Percentiles rank a stretch among this genome's conserved stretches.
Conservation (phyloP, 352 stramenopile genomes). For the Phytophthora rubi region DNA sequence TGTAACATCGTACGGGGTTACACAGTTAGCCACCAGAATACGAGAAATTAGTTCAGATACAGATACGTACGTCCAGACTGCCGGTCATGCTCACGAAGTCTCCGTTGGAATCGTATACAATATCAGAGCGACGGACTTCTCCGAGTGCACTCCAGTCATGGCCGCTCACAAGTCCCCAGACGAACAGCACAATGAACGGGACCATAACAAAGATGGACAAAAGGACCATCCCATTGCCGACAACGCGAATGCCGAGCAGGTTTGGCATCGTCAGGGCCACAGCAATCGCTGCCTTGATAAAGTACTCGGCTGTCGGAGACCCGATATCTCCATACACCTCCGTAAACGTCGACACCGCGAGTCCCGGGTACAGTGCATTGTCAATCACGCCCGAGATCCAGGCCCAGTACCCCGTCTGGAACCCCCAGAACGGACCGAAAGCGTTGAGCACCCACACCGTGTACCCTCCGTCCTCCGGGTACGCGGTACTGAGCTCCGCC, state of each 20-base stretch:
- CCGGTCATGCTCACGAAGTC: conserved; percentile 51
- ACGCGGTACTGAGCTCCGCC: conserved; percentile 91
- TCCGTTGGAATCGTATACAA: conserved; percentile 40
- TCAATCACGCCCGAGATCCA: conserved; percentile 93
- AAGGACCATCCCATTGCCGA: conserved; percentile 78
- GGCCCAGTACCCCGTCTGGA: conserved; percentile 79
- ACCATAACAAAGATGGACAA: conserved; percentile 91
- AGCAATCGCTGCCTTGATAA: conserved; percentile 56
- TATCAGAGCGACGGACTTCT: conserved; percentile 45
- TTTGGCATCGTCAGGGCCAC: conserved; percentile 52
- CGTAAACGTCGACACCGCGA: conserved; percentile 60
- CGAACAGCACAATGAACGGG: conserved; percentile 87
- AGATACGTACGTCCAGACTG: conserved; percentile 25
- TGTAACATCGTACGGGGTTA: not conserved
- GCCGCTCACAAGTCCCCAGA: conserved; percentile 44
- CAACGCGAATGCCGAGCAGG: conserved; percentile 76
- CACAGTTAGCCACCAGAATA: conserved; percentile 10
- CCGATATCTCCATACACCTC: conserved; percentile 51
- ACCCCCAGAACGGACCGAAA: conserved; percentile 90
- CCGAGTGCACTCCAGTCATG: conserved; percentile 48
- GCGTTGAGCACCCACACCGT: conserved; percentile 93
- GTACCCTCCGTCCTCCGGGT: conserved; percentile 86
- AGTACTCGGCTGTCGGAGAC: conserved; percentile 41
- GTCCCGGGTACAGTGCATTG: conserved; percentile 94
- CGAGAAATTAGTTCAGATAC: not conserved